Conservation (phyloP, 2,329 filamentous ascomycete genomes). For the Helminthosporium solani region DNA sequence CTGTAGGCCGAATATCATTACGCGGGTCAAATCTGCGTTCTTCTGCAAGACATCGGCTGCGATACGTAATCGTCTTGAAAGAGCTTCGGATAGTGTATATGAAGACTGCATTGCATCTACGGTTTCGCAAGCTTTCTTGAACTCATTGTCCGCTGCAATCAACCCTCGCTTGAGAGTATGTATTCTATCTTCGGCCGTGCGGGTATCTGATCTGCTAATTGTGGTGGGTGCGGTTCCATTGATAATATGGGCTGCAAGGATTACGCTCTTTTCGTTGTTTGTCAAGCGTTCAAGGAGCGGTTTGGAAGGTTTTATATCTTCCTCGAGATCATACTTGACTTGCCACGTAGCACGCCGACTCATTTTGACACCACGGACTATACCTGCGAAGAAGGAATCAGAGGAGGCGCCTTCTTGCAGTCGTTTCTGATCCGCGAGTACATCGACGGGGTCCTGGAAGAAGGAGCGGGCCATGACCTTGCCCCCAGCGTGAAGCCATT, state of each 20-base stretch:
- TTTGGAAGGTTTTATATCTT: conserved; percentile 28
- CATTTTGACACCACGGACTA: conserved; percentile 24
- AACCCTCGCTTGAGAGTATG: conserved; percentile 2
- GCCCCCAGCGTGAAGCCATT: conserved; percentile 30
- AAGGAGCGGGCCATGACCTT: conserved; percentile 28
- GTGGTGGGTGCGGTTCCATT: background rate
- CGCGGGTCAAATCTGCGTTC: conserved; percentile 29
- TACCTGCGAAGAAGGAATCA: conserved; percentile 15
- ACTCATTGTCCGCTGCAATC: conserved; percentile 6
- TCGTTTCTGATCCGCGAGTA: conserved; percentile 2
- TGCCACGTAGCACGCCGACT: conserved; percentile 23
- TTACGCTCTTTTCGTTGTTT: conserved; percentile 22
- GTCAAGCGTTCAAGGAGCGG: conserved; percentile 27
- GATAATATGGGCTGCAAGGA: conserved; percentile 7
- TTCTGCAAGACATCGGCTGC: conserved; percentile 27
- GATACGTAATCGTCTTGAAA: conserved; percentile 23
- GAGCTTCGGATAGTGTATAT: conserved; percentile 10
- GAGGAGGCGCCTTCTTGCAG: background rate
- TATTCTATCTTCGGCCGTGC: background rate
- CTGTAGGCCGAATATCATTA: conserved; percentile 31
- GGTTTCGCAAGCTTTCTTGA: conserved; percentile 6
- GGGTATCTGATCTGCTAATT: background rate
- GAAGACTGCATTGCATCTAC: conserved; percentile 7
- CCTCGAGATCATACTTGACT: conserved; percentile 26
- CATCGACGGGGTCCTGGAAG: conserved; percentile 35